A percentile compares a stretch with the other conserved stretches of the same genome.
Conservation (phyloP, 2,329 filamentous ascomycete species). For the Fusarium foetens region DNA sequence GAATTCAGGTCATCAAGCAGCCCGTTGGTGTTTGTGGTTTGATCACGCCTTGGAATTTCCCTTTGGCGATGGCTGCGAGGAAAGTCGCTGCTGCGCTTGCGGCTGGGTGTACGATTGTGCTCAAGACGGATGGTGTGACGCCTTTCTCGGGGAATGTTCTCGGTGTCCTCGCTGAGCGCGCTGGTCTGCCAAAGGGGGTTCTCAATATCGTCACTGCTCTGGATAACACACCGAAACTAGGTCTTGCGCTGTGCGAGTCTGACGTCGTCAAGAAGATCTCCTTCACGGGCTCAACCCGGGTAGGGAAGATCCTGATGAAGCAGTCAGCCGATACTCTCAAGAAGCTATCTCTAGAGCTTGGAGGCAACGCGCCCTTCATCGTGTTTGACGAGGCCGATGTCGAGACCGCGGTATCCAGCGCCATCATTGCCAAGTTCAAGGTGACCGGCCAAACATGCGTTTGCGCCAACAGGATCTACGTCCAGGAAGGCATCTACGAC, state of each 20-base stretch:
- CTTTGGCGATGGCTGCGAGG: slow-evolving; percentile 60
- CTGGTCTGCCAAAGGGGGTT: slow-evolving; percentile 60
- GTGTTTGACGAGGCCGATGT: slow-evolving; percentile 83
- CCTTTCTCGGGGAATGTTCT: slow-evolving; percentile 87
- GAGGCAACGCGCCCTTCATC: slow-evolving; percentile 81
- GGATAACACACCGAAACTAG: slow-evolving; percentile 73
- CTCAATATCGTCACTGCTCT: slow-evolving; percentile 70
- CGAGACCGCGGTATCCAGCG: slow-evolving; percentile 70
- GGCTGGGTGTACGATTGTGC: slow-evolving; percentile 81
- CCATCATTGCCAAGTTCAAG: slow-evolving; percentile 85
- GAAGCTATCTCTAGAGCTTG: slow-evolving; percentile 69
- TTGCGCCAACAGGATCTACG: slow-evolving; percentile 79
- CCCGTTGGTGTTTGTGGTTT: slow-evolving; percentile 47
- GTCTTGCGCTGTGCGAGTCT: slow-evolving; percentile 70
- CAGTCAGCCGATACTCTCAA: slow-evolving; percentile 76
- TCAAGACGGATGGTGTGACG: slow-evolving; percentile 87
- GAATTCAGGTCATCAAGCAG: slow-evolving; percentile 69
- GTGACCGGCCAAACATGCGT: slow-evolving; percentile 93
- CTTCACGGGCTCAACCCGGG: slow-evolving; percentile 72
- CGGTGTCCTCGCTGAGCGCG: slow-evolving; percentile 81
- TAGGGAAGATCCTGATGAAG: slow-evolving; percentile 71
- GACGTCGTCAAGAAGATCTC: slow-evolving; percentile 76
- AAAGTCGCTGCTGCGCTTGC: slow-evolving; percentile 65
- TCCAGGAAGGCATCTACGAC: slow-evolving; percentile 78
- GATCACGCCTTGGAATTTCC: slow-evolving; percentile 66